Base-by-base conservation (phyloP, 2,329 filamentous ascomycete genomes). In the Cercospora zeae-maydis region DNA sequence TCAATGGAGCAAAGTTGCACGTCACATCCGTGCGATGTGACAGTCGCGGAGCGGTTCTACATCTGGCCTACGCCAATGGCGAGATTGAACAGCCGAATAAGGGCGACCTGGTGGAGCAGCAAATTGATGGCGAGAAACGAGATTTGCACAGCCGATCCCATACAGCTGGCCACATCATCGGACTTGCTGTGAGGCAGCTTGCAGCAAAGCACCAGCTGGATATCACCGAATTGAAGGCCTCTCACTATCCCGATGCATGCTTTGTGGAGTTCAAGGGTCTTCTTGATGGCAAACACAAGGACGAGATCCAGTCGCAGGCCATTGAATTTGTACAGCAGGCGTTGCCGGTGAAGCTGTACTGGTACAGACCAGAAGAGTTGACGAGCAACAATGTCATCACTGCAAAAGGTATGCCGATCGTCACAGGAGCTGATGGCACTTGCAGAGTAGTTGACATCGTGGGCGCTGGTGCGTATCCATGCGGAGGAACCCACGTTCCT, bases 161-260 rank as follows among this genome's bases (percentile, higher is more conserved):
- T 75, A 91, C 89, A 0, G 89, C 88, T 0, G 89, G 89, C 34
- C 89, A 92, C 69, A 84, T 91, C 2, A 81, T 92, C 0, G 88
- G 89, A 2, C 76, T 85, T 0, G 88, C 89, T 0, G 85, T 91
- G n/a, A 80, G 84, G 1, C 78, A 82, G 58, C 79, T 89, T 0
- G 75, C 85, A 1, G 80, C 83, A 64, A 75, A 79, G 1, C 73
- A 84, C 58, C 75, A 76, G 0, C 86, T 88, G 63, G 82, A 84
- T 62, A 89, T 92, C 71, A 77, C 86, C 11, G 63, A 65, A 30
- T 19, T 60, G 6, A 92, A 92, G 74, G 89, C 89, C 0, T 86
- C 83, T 3, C 89, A 92, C 72, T 88, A 86, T 67, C 89, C 89
- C 0, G 86, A 86, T 67, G 82, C 84, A 0, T 87, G 89, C 1